Conservation (phyloP, 306 rosid species). For the Citrullus amarus region DNA sequence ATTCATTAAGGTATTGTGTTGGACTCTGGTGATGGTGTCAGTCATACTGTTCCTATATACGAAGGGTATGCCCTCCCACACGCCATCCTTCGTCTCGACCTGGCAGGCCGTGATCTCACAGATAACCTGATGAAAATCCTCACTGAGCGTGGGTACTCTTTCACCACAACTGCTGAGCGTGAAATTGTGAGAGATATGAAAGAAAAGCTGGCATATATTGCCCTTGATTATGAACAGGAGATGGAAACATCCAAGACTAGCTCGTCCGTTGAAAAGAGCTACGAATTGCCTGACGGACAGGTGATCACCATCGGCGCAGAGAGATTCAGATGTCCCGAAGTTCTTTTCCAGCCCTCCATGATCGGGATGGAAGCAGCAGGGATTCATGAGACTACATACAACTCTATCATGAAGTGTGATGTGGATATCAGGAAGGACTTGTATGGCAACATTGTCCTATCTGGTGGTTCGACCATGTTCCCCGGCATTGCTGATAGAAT, state of each 20-base stretch:
- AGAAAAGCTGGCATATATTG: conserved; percentile 83
- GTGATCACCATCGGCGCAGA: conserved; percentile 94
- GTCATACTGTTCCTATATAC: conserved; percentile 94
- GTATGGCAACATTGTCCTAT: conserved; percentile 93
- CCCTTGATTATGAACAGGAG: conserved; percentile 89
- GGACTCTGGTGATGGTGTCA: conserved; percentile 99
- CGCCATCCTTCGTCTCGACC: conserved; percentile 97
- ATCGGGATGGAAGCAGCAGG: conserved; percentile 99
- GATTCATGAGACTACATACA: conserved; percentile 96
- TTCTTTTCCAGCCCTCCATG: conserved; percentile 89
- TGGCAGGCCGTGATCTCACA: conserved; percentile 97
- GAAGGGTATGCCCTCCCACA: conserved; percentile 99
- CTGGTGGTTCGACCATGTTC: conserved; percentile 99
- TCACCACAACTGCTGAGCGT: conserved; percentile 96
- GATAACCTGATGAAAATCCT: conserved; percentile 92
- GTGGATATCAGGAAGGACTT: conserved; percentile 97
- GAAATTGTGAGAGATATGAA: conserved; percentile 98
- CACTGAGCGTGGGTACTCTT: conserved; percentile 92
- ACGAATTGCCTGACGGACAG: conserved; percentile 92
- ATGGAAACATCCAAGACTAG: conserved; percentile 80
- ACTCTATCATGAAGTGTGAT: conserved; percentile 97
- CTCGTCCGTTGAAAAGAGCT: conserved; percentile 98
- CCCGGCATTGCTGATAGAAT: conserved; percentile 95
- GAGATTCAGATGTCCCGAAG: conserved; percentile 98
- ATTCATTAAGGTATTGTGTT: conserved; percentile 73